Conservation (phyloP, 1,284 basidiomycete species). For the Gomphus bonarii region DNA sequence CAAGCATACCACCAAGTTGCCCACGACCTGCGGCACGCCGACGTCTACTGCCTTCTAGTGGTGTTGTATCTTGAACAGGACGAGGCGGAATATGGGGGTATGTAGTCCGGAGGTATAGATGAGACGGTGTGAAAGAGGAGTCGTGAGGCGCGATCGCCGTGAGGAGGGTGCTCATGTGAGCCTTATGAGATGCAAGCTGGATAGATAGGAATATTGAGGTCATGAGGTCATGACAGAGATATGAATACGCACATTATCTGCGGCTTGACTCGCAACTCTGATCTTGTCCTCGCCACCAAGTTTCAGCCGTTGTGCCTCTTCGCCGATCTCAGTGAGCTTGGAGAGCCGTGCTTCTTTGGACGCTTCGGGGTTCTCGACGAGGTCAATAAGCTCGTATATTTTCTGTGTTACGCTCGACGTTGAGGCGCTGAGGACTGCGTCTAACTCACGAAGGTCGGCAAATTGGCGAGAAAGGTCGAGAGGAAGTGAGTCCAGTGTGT, state of each 20-base stretch:
- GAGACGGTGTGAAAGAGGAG: constrained; percentile 54
- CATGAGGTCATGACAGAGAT: background rate
- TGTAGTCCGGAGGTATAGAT: constrained; percentile 50
- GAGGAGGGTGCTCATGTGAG: constrained; percentile 59
- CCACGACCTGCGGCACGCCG: constrained; percentile 26
- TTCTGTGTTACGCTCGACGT: constrained; percentile 72
- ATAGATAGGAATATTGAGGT: background rate
- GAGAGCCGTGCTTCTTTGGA: constrained; percentile 76
- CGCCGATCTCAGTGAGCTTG: constrained; percentile 86
- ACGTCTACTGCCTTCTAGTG: constrained; percentile 50
- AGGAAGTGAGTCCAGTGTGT: constrained; percentile 90
- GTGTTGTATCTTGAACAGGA: constrained; percentile 49
- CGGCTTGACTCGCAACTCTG: constrained; percentile 88
- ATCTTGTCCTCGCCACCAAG: constrained; percentile 99
- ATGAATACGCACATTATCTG: constrained; percentile 53
- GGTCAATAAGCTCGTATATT: constrained; percentile 61
- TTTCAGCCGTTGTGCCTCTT: constrained; percentile 86
- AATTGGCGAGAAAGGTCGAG: constrained; percentile 91
- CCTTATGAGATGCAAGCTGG: constrained; percentile 58
- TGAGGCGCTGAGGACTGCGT: constrained; percentile 89
- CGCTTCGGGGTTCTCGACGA: constrained; percentile 62
- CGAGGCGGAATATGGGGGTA: constrained; percentile 65
- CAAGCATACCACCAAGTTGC: constrained; percentile 31
- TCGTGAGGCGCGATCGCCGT: constrained; percentile 36
- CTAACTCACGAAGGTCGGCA: constrained; percentile 93